Evolutionary conservation across 2,329 filamentous ascomycete species (phyloP).

Genomic region (Colletotrichum tamarilloi): DNA sequence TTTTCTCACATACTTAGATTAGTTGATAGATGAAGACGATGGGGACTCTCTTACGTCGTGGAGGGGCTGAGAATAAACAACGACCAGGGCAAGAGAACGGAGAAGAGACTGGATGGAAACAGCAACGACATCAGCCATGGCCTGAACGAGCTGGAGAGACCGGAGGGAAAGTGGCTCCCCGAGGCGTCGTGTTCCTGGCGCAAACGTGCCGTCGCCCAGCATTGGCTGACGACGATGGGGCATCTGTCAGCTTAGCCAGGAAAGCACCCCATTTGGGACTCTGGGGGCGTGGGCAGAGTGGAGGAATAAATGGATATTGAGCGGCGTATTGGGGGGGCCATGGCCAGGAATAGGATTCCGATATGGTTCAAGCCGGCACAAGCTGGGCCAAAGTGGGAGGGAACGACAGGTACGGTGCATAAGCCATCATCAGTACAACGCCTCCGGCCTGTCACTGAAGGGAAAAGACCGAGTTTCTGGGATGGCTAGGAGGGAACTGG

Average conservation of each 20-base stretch:
- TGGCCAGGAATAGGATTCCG: background rate
- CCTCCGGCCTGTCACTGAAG: background rate
- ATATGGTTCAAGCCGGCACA: background rate
- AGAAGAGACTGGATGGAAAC: constrained; percentile 19
- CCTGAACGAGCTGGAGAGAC: constrained; percentile 6
- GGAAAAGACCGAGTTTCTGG: background rate
- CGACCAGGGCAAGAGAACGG: background rate
- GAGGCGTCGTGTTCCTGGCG: constrained; percentile 34
- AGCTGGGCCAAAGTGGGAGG: constrained; percentile 17
- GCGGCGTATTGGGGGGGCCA: background rate
- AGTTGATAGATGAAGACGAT: background rate
- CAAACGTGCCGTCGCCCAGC: constrained; percentile 33
- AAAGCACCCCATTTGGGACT: constrained; percentile 12
- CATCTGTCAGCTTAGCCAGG: constrained; percentile 18
- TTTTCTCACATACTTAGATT: background rate
- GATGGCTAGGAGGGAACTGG: background rate
- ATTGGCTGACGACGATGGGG: constrained; percentile 35
- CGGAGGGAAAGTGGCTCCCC: background rate
- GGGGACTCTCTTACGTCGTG: background rate
- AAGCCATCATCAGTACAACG: background rate
- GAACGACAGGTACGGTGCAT: constrained; percentile 34
- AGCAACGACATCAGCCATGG: constrained; percentile 10
- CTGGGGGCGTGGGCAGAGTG: constrained; percentile 24
- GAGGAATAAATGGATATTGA: constrained; percentile 9
- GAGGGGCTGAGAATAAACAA: background rate